phyloP scores from a whole-genome alignment of 352 stramenopile species.

The Globisporangium yorkense region DNA sequence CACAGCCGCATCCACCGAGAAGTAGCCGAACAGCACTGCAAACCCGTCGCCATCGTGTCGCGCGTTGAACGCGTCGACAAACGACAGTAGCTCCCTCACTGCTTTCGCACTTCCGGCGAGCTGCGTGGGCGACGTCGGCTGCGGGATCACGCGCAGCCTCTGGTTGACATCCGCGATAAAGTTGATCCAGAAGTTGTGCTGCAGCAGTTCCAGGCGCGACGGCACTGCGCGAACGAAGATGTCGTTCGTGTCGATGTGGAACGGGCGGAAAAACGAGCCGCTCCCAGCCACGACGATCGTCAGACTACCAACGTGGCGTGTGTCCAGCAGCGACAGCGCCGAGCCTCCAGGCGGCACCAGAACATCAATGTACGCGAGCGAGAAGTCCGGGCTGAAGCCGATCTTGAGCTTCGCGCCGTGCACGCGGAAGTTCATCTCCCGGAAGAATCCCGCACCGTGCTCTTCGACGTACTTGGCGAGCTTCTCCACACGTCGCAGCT shows the following conservation, averaged over 20 bases:
- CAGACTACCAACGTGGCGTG: constrained; percentile 7
- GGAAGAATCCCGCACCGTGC: constrained; percentile 70
- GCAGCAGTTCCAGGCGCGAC: constrained; percentile 52
- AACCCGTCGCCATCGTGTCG: constrained; percentile 52
- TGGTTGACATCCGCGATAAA: constrained; percentile 73
- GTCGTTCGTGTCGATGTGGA: constrained; percentile 81
- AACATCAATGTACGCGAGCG: constrained; percentile 76
- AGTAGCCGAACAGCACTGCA: constrained; percentile 48
- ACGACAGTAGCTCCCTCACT: constrained; percentile 33
- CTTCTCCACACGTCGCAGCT: constrained; percentile 56
- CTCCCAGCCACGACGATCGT: constrained; percentile 64
- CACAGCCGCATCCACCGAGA: constrained; percentile 25
- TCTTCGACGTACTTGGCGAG: constrained; percentile 63
- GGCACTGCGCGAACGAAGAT: constrained; percentile 71
- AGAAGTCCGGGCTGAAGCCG: constrained; percentile 82
- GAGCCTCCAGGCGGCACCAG: constrained; percentile 34
- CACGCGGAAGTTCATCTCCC: constrained; percentile 74
- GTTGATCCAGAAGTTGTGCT: constrained; percentile 83
- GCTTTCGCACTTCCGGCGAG: constrained; percentile 22
- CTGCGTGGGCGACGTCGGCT: constrained; percentile 37
- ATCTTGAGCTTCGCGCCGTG: constrained; percentile 74
- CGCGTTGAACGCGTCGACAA: constrained; percentile 55
- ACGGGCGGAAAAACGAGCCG: constrained; percentile 78
- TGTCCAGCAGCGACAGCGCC: constrained; percentile 13
- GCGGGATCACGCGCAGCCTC: constrained; percentile 54